Percentiles rank a stretch among this genome's conserved stretches.
Evolutionary conservation across 2,329 filamentous ascomycete species (phyloP).

Genomic region (Colletotrichum salicis): DNA sequence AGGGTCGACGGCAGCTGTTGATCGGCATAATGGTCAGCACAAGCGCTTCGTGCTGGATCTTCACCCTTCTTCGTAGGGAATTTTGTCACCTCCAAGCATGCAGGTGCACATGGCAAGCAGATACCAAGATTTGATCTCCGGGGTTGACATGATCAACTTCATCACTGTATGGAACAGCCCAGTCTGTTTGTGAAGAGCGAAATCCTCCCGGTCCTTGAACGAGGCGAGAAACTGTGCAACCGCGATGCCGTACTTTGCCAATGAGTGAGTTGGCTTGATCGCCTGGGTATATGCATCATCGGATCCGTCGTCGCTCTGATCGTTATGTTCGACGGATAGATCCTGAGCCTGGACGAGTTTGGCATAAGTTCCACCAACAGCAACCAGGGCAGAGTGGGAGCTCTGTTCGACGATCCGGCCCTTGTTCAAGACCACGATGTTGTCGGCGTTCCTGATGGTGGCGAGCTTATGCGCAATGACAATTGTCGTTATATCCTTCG

Average conservation of each 20-base stretch:
- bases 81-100: constrained; percentile 6
- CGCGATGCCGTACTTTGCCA: constrained; percentile 2
- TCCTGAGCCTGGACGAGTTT: constrained; percentile 41
- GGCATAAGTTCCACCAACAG: constrained; percentile 35
- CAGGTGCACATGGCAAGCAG: neutral
- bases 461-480: too few species aligned
- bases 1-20: constrained; percentile 43
- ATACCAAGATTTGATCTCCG: constrained; percentile 33
- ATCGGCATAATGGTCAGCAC: neutral
- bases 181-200: constrained; percentile 7
- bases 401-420: too few species aligned
- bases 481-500: too few species aligned
- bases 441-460: too few species aligned
- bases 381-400: constrained; percentile 51
- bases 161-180: constrained; percentile 27
- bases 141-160: constrained; percentile 27
- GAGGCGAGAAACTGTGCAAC: constrained; percentile 4
- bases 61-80: neutral
- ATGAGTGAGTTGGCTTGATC: neutral
- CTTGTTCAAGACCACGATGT: too few species aligned
- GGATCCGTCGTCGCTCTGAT: neutral
- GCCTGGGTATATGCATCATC: constrained; percentile 1
- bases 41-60: too few species aligned
- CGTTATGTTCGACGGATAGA: constrained; percentile 21
- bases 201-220: constrained; percentile 26